A percentile compares a stretch with the other conserved stretches of the same genome.
phyloP scores from a whole-genome alignment of 148 eudicot genomes.

The Camellia japonica region DNA sequence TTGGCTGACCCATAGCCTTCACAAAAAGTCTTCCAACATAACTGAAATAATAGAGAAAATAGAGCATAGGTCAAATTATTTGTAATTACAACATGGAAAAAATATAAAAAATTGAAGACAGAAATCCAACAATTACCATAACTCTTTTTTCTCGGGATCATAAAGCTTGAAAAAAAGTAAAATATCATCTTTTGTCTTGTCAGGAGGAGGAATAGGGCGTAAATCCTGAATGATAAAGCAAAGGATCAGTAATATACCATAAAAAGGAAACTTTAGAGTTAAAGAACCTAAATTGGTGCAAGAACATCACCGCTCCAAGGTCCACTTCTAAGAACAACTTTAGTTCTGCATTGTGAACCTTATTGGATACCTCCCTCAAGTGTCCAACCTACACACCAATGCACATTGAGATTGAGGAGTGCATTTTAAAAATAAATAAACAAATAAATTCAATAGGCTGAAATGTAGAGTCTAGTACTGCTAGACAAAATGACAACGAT shows the following conservation, averaged over 20 bases:
- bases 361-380: conserved; percentile 75
- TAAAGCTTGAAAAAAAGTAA: conserved; percentile 80
- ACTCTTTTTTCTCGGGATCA: conserved; percentile 78
- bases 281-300: neutral
- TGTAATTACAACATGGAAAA: neutral
- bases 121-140: conserved; percentile 42
- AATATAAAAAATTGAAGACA: conserved; percentile 14
- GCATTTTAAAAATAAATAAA: too few relatives aligned
- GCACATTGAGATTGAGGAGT: neutral
- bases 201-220: conserved; percentile 67
- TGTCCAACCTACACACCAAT: conserved; percentile 68
- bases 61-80: neutral
- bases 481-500: neutral
- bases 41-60: conserved; percentile 13
- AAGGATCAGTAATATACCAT: conserved; percentile 5
- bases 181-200: conserved; percentile 73
- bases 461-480: neutral
- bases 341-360: conserved; percentile 73
- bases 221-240: conserved; percentile 45
- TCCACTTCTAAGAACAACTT: conserved; percentile 82
- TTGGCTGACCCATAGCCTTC: conserved; percentile 28
- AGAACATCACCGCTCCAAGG: conserved; percentile 52
- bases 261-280: neutral
- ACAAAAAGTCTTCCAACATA: conserved; percentile 37
- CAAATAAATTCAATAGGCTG: too few relatives aligned